phyloP scores from a whole-genome alignment of 495 filamentous ascomycete genomes.

The Aspergillus asperescens region DNA sequence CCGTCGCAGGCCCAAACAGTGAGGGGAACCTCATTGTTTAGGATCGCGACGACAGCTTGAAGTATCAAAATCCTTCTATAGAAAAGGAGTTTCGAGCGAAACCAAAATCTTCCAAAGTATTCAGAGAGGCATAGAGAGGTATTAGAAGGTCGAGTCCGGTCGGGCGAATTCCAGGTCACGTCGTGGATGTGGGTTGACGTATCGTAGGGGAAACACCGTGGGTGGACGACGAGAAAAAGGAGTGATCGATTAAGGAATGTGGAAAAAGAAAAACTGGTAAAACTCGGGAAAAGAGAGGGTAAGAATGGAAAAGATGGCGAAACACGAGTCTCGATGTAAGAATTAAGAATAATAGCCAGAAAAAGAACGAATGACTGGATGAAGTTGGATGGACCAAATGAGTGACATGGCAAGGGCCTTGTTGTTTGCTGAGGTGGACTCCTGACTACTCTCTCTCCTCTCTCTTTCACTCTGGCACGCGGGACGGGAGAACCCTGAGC shows the following conservation, averaged over 20 bases:
- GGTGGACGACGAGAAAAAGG: slow-evolving; percentile 28
- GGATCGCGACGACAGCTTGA: slow-evolving; percentile 41
- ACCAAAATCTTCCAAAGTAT: background rate
- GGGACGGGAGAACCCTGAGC: background rate
- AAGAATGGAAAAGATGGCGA: slow-evolving; percentile 6
- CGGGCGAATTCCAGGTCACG: slow-evolving; percentile 8
- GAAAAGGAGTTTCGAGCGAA: slow-evolving; percentile 12
- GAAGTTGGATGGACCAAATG: slow-evolving; percentile 27
- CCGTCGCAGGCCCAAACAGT: slow-evolving; percentile 52
- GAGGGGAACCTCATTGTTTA: slow-evolving; percentile 52
- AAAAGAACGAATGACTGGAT: slow-evolving; percentile 40
- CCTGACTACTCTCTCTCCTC: background rate
- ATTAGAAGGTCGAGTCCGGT: slow-evolving; percentile 4
- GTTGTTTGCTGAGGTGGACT: slow-evolving; percentile 9
- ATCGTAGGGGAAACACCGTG: slow-evolving; percentile 30
- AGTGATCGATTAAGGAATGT: slow-evolving; percentile 30
- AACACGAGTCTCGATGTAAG: slow-evolving; percentile 9
- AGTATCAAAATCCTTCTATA: slow-evolving; percentile 9
- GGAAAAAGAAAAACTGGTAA: slow-evolving; percentile 23
- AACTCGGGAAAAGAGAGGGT: slow-evolving; percentile 22
- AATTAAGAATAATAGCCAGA: slow-evolving; percentile 13
- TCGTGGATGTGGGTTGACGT: slow-evolving; percentile 9
- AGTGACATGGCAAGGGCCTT: slow-evolving; percentile 26
- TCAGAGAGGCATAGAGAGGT: slow-evolving; percentile 6
- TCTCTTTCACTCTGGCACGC: background rate